Evolutionary conservation across 2,329 filamentous ascomycete genomes (phyloP).

Genomic region (Sporothrix luriei): DNA sequence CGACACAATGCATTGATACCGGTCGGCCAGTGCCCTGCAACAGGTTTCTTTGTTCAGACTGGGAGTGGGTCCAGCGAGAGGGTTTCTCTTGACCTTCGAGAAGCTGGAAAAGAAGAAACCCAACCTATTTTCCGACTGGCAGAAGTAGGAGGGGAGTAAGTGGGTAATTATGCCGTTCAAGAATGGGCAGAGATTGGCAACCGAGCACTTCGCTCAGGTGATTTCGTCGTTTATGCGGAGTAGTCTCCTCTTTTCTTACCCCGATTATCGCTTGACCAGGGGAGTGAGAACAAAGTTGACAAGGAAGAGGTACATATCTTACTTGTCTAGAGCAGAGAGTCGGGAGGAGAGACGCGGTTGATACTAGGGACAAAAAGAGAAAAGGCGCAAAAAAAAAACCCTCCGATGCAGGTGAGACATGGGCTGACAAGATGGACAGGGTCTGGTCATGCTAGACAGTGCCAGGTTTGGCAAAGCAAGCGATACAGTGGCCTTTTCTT

Average conservation of each 20-base stretch:
- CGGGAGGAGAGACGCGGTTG: too few species aligned
- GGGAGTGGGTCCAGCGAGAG: too few species aligned
- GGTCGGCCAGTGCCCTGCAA: neutral
- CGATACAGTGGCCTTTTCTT: too few species aligned
- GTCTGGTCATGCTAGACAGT: neutral
- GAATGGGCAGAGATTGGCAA: neutral
- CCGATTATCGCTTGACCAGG: too few species aligned
- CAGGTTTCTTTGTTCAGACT: neutral
- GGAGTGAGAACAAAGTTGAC: neutral
- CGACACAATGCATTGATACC: neutral
- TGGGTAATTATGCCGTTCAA: too few species aligned
- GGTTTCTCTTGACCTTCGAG: neutral
- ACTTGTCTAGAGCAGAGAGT: neutral
- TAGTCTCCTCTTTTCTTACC: too few species aligned
- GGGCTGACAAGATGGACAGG: neutral
- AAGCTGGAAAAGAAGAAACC: slow-evolving; percentile 20
- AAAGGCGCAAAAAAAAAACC: slow-evolving; percentile 20
- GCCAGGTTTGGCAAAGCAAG: slow-evolving; percentile 1
- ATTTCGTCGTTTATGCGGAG: too few species aligned
- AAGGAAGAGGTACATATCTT: neutral
- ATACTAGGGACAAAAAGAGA: neutral
- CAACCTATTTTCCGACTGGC: slow-evolving; percentile 25
- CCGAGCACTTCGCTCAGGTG: too few species aligned
- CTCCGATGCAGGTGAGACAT: slow-evolving; percentile 20
- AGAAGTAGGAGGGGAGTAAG: neutral